A percentile compares a stretch with the other conserved stretches of the same genome.
phyloP scores from a whole-genome alignment of 2,329 filamentous ascomycete genomes.

The Grosmannia clavigera region DNA sequence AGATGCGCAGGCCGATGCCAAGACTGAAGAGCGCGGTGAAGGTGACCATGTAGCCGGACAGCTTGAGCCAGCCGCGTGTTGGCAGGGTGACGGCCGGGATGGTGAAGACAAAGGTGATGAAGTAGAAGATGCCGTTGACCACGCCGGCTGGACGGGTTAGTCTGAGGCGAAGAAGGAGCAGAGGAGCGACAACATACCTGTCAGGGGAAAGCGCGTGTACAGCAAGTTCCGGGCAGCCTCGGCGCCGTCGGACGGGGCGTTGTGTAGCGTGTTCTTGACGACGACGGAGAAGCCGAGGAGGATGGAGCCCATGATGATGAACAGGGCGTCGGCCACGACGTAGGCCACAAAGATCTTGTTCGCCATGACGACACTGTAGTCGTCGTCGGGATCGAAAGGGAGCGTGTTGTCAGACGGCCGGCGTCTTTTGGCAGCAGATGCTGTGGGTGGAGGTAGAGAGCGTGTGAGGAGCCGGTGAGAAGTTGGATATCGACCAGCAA shows the following conservation, averaged over 20 bases:
- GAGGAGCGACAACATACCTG: constrained; percentile 19
- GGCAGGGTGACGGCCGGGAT: constrained; percentile 60
- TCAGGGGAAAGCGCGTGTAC: constrained; percentile 40
- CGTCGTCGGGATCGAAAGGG: too few relatives aligned
- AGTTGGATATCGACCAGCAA: background rate
- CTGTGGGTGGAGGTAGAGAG: background rate
- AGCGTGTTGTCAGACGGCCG: constrained; percentile 2
- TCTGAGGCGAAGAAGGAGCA: background rate
- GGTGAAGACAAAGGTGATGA: constrained; percentile 56
- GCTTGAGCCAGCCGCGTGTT: constrained; percentile 56
- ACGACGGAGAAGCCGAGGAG: constrained; percentile 43
- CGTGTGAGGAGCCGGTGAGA: background rate
- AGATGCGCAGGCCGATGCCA: constrained; percentile 52
- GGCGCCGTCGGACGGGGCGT: constrained; percentile 29
- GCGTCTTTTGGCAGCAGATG: background rate
- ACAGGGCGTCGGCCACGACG: constrained; percentile 34
- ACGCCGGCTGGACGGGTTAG: constrained; percentile 42
- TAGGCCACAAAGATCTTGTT: constrained; percentile 43
- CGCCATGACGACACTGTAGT: constrained; percentile 25
- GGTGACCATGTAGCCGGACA: constrained; percentile 53
- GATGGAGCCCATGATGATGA: constrained; percentile 40
- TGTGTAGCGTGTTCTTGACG: constrained; percentile 32
- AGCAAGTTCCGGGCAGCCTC: constrained; percentile 39
- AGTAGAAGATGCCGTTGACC: constrained; percentile 59
- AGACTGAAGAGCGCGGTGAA: constrained; percentile 51